Base-by-base conservation (phyloP, 371 early-diverging fungal genomes). In the Apophysomyces sp. region DNA sequence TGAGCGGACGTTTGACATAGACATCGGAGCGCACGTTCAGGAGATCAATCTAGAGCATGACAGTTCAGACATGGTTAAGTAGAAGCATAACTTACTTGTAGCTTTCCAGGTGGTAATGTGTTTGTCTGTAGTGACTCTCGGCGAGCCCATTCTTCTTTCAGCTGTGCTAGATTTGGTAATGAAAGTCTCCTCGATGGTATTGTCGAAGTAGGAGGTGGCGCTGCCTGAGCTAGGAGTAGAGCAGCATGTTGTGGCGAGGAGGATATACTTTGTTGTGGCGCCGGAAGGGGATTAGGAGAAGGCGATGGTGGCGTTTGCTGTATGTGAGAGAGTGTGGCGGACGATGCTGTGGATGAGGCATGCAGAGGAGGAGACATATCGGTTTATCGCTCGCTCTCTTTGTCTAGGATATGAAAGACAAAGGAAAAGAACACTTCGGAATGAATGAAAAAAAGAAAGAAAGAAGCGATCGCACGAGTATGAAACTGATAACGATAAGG, bases 1-100 rank as follows among this genome's bases (percentile, higher is more conserved):
- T 64, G 32, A 62, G 63, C 11, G 78, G 78, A 26, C 60, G 65
- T 39, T 68, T 72, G 37, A 72, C 55, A 18, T 61, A 51, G 28
- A 59, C 58, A 67, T 72, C 68, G 3, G 67, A 54, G 52, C 67
- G 61, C n/a, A 77, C 67, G 63, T 77, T 74, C 21, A 77, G 59
- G 31, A 77, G 51, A 58, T 77, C 78, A 39, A 77, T 64, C 78
- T 77, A 63, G 24, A 52, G 1, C 12, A 30, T 29, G 4, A 39
- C n/a, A 34, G 1, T 7, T 44, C 51, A 21, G 40, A 4, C 21
- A 12, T 37, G 51, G 24, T n/a, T 44, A 9, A 11, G 9, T 24
- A 21, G 8, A 31, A 3, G 8, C 1, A 27, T 21, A 5, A 27
- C 12, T 37, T 65, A 68, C 77, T 69, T 77, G 77, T 11, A 77